phyloP scores from a whole-genome alignment of 441 rosid genomes.

The Gossypium aridum region DNA sequence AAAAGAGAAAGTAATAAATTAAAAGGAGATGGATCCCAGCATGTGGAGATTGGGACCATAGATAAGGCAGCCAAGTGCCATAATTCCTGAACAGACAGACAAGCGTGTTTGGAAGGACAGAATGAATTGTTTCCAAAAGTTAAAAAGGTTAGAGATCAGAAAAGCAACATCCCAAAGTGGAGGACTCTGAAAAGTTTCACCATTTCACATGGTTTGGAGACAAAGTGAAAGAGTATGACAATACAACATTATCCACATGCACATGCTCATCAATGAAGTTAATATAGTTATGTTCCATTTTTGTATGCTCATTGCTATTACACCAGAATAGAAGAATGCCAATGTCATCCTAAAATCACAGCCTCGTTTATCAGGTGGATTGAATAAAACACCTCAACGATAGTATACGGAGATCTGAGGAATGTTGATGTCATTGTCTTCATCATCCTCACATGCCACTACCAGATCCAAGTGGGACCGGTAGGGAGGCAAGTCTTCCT shows the following conservation, averaged over 20 bases:
- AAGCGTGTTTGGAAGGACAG: conserved; percentile 17
- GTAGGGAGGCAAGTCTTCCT: conserved; percentile 61
- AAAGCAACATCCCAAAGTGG: conserved; percentile 3
- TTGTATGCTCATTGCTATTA: neutral
- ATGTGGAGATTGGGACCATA: neutral
- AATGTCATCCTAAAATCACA: neutral
- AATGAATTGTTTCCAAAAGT: conserved; percentile 13
- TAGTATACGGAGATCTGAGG: conserved; percentile 87
- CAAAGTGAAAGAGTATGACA: neutral
- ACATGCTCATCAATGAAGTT: neutral
- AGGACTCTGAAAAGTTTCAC: conserved; percentile 42
- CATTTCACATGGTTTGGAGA: conserved; percentile 25
- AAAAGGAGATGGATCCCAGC: conserved; percentile 1
- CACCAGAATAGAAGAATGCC: neutral
- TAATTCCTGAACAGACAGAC: conserved; percentile 8
- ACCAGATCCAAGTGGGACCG: conserved; percentile 74
- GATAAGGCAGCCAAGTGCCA: neutral
- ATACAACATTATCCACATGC: neutral
- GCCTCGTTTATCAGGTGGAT: neutral
- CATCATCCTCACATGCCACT: conserved; percentile 85
- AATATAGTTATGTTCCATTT: neutral
- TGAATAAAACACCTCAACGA: conserved; percentile 18
- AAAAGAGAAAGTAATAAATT: neutral
- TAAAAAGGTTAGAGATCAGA: conserved; percentile 13
- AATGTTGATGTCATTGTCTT: conserved; percentile 73